Base-by-base conservation (phyloP, 495 filamentous ascomycete genomes). In the Aspergillus campestris region DNA sequence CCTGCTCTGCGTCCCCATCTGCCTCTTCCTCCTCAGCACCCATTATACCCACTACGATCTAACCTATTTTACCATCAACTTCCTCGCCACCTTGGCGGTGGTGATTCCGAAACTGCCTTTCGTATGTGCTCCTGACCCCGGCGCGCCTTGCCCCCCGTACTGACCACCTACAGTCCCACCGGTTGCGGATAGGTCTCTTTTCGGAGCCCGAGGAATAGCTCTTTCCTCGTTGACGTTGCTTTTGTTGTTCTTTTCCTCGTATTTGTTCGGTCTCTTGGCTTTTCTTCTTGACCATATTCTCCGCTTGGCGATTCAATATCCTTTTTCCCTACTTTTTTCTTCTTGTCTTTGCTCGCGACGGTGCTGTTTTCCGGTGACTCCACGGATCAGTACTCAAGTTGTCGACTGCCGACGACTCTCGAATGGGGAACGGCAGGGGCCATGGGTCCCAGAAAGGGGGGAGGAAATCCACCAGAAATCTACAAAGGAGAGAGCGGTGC, bases 11-110 rank as follows among this genome's bases (percentile, higher is more conserved):
- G 92, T 96, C 38, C 92, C 92, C 29, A 89, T 98, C 50, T 77
- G 89, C 49, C 77, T 98, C 55, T 98, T 98, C 62, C 76, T 98
- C 45, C 72, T 96, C 48, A 95, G 90, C 74, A 98, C 92, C 40
- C 92, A 98, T 67, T 98, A 96, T 66, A 96, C 92, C 49, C 91
- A 95, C 66, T 98, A 97, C 71, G 91, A 95, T 67, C 60, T 95
- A 58, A 83, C 85, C 13, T 95, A 95, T 66, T 98, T 98, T 61
- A 89, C 83, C 55, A 91, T 98, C 70, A 98, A 98, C 70, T 88
- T 90, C 56, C 70, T 95, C 51, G 92, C 92, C 38, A 87, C 90
- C 18, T 67, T 97, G 52, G 88, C 72, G 5, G 92, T 97, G 42
- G 84, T 98, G 38, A 89, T 98, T 60, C 92, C 92, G 28, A 98